Percentiles rank a stretch among this genome's conserved stretches.
Evolutionary conservation across 148 eudicot species (phyloP).

Genomic region (Camellia granthamiana): DNA sequence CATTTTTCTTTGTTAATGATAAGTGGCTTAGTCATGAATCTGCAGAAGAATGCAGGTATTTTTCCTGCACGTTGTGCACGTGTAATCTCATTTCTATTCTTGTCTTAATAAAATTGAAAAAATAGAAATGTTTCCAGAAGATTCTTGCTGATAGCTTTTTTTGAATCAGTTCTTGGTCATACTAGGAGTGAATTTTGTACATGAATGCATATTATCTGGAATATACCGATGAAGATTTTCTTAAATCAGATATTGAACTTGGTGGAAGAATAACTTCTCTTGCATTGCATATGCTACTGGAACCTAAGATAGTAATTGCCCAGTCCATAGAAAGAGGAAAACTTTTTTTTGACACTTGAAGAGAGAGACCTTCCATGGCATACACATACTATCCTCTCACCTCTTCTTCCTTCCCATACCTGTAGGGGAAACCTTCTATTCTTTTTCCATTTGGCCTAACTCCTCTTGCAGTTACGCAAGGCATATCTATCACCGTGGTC

Average conservation of each 20-base stretch:
- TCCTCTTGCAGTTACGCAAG: slow-evolving; percentile 33
- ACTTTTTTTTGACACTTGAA: slow-evolving; percentile 23
- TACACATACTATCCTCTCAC: slow-evolving; percentile 49
- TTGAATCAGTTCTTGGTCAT: too few species aligned
- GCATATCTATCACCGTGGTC: slow-evolving; percentile 23
- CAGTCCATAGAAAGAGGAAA: too few species aligned
- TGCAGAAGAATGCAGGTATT: slow-evolving; percentile 1
- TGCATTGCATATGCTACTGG: too few species aligned
- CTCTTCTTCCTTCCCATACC: slow-evolving; percentile 39
- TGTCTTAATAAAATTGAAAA: too few species aligned
- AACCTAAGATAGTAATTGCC: too few species aligned
- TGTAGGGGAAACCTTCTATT: slow-evolving; percentile 42
- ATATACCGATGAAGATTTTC: too few species aligned
- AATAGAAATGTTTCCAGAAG: too few species aligned
- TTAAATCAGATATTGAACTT: too few species aligned
- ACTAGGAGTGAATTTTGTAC: too few species aligned
- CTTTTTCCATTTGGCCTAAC: slow-evolving; percentile 35
- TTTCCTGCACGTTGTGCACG: background rate
- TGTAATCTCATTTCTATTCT: background rate
- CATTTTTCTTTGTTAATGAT: background rate
- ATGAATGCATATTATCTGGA: too few species aligned
- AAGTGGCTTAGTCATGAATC: background rate
- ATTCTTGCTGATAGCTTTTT: too few species aligned
- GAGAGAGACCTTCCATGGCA: slow-evolving; percentile 51
- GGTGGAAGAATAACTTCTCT: too few species aligned